Percentiles rank a stretch among this genome's conserved stretches.
Conservation (phyloP, 1,284 basidiomycete genomes). For the Ganoderma boninense region DNA sequence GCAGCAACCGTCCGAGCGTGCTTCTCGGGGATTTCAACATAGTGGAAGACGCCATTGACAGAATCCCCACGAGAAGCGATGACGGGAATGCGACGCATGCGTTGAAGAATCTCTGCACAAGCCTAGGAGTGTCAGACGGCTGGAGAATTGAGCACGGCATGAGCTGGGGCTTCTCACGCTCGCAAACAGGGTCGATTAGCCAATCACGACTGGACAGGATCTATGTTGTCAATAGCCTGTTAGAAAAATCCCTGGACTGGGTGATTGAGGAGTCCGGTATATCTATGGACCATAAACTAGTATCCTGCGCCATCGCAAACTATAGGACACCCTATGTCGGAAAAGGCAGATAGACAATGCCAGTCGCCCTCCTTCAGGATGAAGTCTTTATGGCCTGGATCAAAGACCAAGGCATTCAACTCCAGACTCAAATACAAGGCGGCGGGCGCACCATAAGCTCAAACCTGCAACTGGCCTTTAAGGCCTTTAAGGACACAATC, state of each 20-base stretch:
- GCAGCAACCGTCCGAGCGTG: neutral
- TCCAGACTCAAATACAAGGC: neutral
- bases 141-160: neutral
- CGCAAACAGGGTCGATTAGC: neutral
- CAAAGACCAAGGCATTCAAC: neutral
- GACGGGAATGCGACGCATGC: neutral
- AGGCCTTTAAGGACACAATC: too few species aligned
- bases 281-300: neutral
- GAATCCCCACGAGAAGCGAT: neutral
- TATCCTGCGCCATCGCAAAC: neutral
- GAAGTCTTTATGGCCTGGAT: neutral
- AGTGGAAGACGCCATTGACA: neutral
- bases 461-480: too few species aligned
- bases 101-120: neutral
- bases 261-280: neutral
- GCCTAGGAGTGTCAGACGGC: neutral
- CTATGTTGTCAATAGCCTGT: neutral
- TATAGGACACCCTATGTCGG: neutral
- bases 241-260: neutral
- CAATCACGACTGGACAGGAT: neutral
- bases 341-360: neutral
- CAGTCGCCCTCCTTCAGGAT: neutral
- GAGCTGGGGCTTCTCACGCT: neutral
- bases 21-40: neutral
- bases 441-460: too few species aligned